phyloP scores from a whole-genome alignment of 805 yeast species.

The Myxozyma melibiosi region DNA sequence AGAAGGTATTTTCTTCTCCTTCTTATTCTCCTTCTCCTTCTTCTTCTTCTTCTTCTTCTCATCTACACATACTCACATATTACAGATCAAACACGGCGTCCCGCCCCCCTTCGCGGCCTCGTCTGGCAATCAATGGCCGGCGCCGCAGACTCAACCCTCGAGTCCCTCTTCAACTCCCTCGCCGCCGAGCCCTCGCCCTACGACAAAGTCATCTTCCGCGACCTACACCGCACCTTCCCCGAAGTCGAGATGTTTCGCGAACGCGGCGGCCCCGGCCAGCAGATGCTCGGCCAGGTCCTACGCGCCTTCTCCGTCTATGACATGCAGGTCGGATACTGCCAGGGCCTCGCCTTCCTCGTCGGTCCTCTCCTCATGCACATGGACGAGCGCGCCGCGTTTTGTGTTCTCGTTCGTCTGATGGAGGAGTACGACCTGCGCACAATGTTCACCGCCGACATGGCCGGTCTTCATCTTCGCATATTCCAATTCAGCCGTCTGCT shows the following conservation, averaged over 20 bases:
- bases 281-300: slow-evolving; percentile 54
- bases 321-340: slow-evolving; percentile 68
- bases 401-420: slow-evolving; percentile 58
- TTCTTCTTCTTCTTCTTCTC: neutral
- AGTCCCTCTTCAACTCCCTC: slow-evolving; percentile 45
- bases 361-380: slow-evolving; percentile 57
- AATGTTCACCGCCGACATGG: slow-evolving; percentile 56
- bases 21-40: too few relatives aligned
- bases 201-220: slow-evolving; percentile 54
- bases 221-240: slow-evolving; percentile 64
- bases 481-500: slow-evolving; percentile 54
- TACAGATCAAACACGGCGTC: slow-evolving; percentile 37
- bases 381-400: slow-evolving; percentile 49
- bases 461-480: slow-evolving; percentile 56
- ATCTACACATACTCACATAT: neutral
- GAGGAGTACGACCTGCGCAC: slow-evolving; percentile 59
- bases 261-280: slow-evolving; percentile 47
- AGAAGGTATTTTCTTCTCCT: slow-evolving; percentile 35
- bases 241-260: slow-evolving; percentile 52
- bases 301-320: slow-evolving; percentile 67
- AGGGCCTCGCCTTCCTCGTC: slow-evolving; percentile 64
- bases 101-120: slow-evolving; percentile 43
- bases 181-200: slow-evolving; percentile 49
- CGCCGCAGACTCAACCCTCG: slow-evolving; percentile 38
- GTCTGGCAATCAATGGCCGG: slow-evolving; percentile 43